Evolutionary conservation across 2,329 filamentous ascomycete genomes (phyloP), one percentile per base, ranked within the genome.

Genomic region (Paecilomyces fulvus): DNA sequence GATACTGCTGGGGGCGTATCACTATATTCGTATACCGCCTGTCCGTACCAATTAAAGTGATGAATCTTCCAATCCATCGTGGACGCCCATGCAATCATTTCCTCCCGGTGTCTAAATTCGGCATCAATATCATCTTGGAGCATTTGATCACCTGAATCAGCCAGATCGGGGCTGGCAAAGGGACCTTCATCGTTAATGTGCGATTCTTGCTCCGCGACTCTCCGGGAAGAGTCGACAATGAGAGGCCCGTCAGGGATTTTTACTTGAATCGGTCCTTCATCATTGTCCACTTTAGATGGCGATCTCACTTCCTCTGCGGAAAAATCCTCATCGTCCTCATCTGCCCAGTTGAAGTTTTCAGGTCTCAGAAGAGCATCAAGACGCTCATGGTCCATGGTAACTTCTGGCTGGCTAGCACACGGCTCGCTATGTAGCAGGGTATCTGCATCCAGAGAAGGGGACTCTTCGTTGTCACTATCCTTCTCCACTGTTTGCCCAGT

Each of bases 21-120:
- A 53, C 60, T 65, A 14, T 58, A 30, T 11, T 43, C 48, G 6
- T 54, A 56, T 3, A 60, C 55, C 0, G 59, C 58, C 1, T 31
- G 0, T 0, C 66, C 63, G 12, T 55, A 23, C 65, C 65, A 69
- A 49, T 67, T 68, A 54, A 63, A 67, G 37, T 69, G 66, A 23
- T 68, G 67, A 1, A 64, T 57, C 60, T 23, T 6, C 48, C 48
- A 28, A 5, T 17, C 48, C 48, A 2, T 21, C 20, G 20, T 23
- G 7, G 23, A 49, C 17, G 20, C 5, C 20, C 23, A 49, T n/a
- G 48, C 48, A 11, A 17, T 25, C 48, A 28, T 49, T 23, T 49
- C 14, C 17, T 28, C 20, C 14, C 23, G 48, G 10, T 37, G 17
- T 6, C 20, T 23, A 17, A 49, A 49, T 37, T 37, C 48, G 10